These are phyloP conservation scores for Elsinoe ampelina DNA, from an alignment of 2,329 filamentous ascomycete genomes.

Conservation along the genomic window DNA sequence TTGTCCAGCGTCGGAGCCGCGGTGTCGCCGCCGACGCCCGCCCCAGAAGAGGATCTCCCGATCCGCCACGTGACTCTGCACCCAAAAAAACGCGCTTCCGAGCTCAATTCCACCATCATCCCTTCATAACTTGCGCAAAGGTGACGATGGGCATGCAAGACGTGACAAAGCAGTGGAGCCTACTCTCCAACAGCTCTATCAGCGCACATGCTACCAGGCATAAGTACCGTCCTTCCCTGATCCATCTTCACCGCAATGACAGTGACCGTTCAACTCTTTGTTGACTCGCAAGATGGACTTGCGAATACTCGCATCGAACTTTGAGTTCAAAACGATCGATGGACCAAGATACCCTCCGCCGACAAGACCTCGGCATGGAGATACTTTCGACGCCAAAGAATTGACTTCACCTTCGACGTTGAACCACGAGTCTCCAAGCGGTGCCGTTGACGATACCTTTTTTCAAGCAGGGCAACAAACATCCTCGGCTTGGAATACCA, in stretches of 20 bases:
- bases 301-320: neutral
- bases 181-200: too few relatives aligned
- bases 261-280: neutral
- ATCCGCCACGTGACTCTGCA: too few relatives aligned
- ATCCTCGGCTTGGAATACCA: constrained; percentile 14
- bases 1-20: too few relatives aligned
- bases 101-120: neutral
- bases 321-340: neutral
- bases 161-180: too few relatives aligned
- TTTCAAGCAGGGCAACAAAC: constrained; percentile 14
- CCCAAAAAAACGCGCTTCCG: too few relatives aligned
- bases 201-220: neutral
- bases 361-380: neutral
- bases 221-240: neutral
- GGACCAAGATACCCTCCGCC: neutral
- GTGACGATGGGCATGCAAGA: neutral
- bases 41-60: too few relatives aligned
- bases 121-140: neutral
- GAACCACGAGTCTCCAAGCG: neutral
- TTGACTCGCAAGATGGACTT: neutral
- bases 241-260: neutral
- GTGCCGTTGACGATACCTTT: neutral
- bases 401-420: constrained; percentile 16
- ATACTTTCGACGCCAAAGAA: constrained; percentile 19
- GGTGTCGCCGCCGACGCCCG: too few relatives aligned